Conservation (phyloP, 768 basidiomycete species). For the Pholiota microspora region DNA sequence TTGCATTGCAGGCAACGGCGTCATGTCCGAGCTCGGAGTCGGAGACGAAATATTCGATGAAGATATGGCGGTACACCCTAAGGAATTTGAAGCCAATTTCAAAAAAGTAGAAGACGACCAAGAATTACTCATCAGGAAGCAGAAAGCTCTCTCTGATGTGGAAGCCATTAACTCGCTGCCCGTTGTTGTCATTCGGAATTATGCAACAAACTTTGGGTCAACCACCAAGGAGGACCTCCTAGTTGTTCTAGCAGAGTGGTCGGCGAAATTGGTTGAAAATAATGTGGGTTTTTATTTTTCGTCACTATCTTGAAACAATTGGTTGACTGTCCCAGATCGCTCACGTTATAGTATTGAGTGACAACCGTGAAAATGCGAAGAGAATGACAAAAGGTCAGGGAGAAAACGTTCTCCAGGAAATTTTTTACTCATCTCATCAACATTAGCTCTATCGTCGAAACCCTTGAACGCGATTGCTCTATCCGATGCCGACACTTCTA, state of each 20-base stretch:
- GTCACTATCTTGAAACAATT: not conserved
- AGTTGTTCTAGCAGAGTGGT: constrained; percentile 80
- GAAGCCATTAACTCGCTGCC: constrained; percentile 66
- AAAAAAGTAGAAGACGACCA: constrained; percentile 18
- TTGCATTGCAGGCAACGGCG: constrained; percentile 79
- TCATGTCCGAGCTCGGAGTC: constrained; percentile 82
- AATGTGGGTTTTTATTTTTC: constrained; percentile 44
- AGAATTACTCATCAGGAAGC: constrained; percentile 22
- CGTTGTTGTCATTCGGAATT: constrained; percentile 85
- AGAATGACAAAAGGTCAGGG: constrained; percentile 71
- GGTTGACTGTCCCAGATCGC: constrained; percentile 56
- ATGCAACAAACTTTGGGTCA: constrained; percentile 53
- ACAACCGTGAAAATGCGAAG: constrained; percentile 86
- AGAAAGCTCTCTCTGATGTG: constrained; percentile 39
- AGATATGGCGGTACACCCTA: constrained; percentile 14
- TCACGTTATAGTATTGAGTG: constrained; percentile 88
- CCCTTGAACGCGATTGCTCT: constrained; percentile 77
- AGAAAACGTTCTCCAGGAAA: not conserved
- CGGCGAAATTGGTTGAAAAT: constrained; percentile 76
- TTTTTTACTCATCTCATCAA: not conserved
- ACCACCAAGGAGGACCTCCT: constrained; percentile 66
- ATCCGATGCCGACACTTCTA: constrained; percentile 81
- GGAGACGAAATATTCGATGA: constrained; percentile 65
- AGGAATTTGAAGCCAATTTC: constrained; percentile 4
- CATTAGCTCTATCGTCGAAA: constrained; percentile 78